A percentile compares a stretch with the other conserved stretches of the same genome.
Evolutionary conservation across 768 basidiomycete species (phyloP).

Genomic region (Boletales sp.): DNA sequence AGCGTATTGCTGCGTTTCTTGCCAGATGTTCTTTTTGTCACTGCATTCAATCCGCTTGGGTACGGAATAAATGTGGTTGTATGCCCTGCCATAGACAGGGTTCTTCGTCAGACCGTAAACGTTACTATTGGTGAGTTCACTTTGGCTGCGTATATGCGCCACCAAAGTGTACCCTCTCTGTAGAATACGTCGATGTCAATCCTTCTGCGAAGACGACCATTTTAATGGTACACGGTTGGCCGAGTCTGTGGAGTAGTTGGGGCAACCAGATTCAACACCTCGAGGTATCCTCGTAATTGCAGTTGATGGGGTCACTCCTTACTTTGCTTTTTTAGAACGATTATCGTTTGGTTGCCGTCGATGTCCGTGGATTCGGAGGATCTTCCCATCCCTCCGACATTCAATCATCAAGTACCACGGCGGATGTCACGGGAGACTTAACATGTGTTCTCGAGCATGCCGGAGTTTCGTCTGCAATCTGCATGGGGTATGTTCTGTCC

Average conservation of each 20-base stretch:
- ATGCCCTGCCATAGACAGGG: conserved; percentile 43
- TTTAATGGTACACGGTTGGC: conserved; percentile 78
- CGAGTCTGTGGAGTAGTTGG: conserved; percentile 74
- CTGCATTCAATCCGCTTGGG: conserved; percentile 36
- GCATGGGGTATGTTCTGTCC: conserved; percentile 50
- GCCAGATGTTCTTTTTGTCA: neutral
- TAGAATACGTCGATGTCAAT: conserved; percentile 67
- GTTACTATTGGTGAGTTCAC: conserved; percentile 46
- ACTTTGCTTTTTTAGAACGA: conserved; percentile 38
- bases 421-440: conserved; percentile 60
- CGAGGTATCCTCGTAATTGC: conserved; percentile 34
- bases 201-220: conserved; percentile 47
- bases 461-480: conserved; percentile 45
- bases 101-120: conserved; percentile 29
- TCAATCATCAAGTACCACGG: conserved; percentile 53
- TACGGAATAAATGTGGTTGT: conserved; percentile 33
- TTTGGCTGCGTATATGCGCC: conserved; percentile 4
- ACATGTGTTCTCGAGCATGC: conserved; percentile 58
- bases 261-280: conserved; percentile 66
- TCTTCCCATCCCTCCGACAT: conserved; percentile 65
- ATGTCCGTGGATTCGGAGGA: conserved; percentile 67
- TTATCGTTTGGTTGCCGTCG: conserved; percentile 59
- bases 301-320: no score
- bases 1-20: neutral
- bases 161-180: neutral